These are phyloP conservation scores for Blastomyces silverae DNA, from an alignment of 2,329 filamentous ascomycete species.

Conservation along the genomic window DNA sequence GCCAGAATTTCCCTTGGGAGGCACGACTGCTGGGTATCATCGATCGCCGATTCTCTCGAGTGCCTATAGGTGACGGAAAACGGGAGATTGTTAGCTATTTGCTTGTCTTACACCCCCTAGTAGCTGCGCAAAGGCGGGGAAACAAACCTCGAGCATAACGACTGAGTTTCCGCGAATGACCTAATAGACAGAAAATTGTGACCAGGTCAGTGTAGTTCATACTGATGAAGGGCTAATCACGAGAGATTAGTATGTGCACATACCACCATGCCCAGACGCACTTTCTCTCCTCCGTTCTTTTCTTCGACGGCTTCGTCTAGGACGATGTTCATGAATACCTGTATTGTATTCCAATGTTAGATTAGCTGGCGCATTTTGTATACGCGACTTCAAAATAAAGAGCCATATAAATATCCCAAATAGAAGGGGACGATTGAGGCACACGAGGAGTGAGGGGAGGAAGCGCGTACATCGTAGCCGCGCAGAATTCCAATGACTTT, in stretches of 20 bases:
- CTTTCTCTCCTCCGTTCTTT: slow-evolving; percentile 85
- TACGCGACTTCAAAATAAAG: not conserved
- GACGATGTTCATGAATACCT: slow-evolving; percentile 98
- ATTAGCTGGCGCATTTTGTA: not conserved
- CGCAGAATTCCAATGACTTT: slow-evolving; percentile 92
- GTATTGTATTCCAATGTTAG: slow-evolving; percentile 11
- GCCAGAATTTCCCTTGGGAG: slow-evolving; percentile 2
- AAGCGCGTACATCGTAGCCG: slow-evolving; percentile 77
- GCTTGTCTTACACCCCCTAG: not conserved
- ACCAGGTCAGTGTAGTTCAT: not conserved
- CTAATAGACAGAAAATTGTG: slow-evolving; percentile 38
- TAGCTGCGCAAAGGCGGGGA: not conserved
- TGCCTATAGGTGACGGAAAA: slow-evolving; percentile 26
- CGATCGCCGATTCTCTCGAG: slow-evolving; percentile 41
- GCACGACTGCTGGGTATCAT: slow-evolving; percentile 25
- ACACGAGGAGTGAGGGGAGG: slow-evolving; percentile 1
- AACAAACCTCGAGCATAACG: slow-evolving; percentile 78
- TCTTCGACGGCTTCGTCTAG: slow-evolving; percentile 95
- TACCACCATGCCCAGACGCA: slow-evolving; percentile 86
- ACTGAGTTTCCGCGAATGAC: slow-evolving; percentile 97
- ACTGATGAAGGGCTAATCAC: not conserved
- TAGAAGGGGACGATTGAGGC: not conserved
- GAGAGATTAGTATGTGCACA: slow-evolving; percentile 36
- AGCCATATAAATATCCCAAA: not conserved
- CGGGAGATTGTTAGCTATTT: slow-evolving; percentile 4